Percentiles rank a stretch among this genome's conserved stretches.
phyloP scores from a whole-genome alignment of 139 green algal species.

The Tetradesmus lagerheimii region DNA sequence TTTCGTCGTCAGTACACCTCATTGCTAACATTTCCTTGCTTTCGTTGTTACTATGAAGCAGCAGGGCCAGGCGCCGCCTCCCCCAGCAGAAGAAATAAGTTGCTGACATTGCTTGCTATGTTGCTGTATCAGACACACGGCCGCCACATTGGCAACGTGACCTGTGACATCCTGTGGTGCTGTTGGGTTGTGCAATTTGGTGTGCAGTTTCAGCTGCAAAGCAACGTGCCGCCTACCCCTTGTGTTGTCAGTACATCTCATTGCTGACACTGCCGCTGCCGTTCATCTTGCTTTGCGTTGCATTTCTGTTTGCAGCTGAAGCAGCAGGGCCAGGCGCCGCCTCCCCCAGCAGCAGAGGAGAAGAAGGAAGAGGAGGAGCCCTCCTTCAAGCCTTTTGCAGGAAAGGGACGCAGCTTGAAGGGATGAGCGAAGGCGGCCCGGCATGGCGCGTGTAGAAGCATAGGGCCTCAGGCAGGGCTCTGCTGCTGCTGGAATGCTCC shows the following conservation, averaged over 20 bases:
- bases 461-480: too few relatives aligned
- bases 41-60: conserved; percentile 37
- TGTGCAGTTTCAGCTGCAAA: too few relatives aligned
- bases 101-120: too few relatives aligned
- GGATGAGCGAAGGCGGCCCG: not conserved
- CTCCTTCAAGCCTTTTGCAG: conserved; percentile 74
- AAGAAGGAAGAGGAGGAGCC: conserved; percentile 59
- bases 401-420: conserved; percentile 66
- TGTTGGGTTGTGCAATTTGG: too few relatives aligned
- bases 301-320: conserved; percentile 42
- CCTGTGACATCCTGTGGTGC: too few relatives aligned
- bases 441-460: not conserved
- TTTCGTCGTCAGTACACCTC: not conserved
- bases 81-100: conserved; percentile 9
- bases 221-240: too few relatives aligned
- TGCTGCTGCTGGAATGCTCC: not conserved
- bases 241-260: not conserved
- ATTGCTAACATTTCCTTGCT: not conserved
- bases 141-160: too few relatives aligned
- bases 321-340: conserved; percentile 38
- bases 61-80: conserved; percentile 40
- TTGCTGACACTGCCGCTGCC: not conserved
- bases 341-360: conserved; percentile 38
- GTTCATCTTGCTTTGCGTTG: not conserved
- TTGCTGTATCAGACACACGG: too few relatives aligned